phyloP scores from a whole-genome alignment of 2,329 filamentous ascomycete genomes.

The Penicillium rolfsii region DNA sequence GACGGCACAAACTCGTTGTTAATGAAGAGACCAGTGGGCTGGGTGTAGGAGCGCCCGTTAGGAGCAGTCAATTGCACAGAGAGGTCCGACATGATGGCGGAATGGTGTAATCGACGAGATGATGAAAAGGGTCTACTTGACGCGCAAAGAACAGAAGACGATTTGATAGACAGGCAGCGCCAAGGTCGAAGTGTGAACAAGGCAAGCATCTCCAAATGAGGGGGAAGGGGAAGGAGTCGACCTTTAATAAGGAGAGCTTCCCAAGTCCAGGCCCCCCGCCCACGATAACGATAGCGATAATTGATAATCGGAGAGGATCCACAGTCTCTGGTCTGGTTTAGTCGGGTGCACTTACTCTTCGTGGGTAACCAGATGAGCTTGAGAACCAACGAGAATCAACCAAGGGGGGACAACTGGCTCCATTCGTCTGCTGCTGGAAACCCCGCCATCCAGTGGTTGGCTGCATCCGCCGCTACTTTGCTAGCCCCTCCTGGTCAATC shows the following conservation, averaged over 20 bases:
- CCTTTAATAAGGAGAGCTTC: slow-evolving; percentile 9
- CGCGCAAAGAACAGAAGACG: slow-evolving; percentile 9
- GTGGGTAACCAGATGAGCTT: slow-evolving; percentile 21
- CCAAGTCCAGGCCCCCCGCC: slow-evolving; percentile 15
- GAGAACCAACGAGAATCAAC: neutral
- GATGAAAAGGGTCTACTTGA: neutral
- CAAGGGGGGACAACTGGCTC: slow-evolving; percentile 4
- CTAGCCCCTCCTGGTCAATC: neutral
- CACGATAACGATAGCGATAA: slow-evolving; percentile 27
- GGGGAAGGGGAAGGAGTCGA: slow-evolving; percentile 3
- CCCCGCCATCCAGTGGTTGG: slow-evolving; percentile 19
- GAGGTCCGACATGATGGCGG: slow-evolving; percentile 43
- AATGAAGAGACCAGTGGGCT: slow-evolving; percentile 80
- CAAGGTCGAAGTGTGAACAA: slow-evolving; percentile 15
- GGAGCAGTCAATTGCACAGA: slow-evolving; percentile 68
- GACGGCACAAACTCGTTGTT: slow-evolving; percentile 78
- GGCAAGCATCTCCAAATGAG: slow-evolving; percentile 14
- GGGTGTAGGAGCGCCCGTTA: slow-evolving; percentile 72
- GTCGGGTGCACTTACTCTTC: slow-evolving; percentile 43
- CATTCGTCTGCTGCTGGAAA: slow-evolving; percentile 5
- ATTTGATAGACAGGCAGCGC: slow-evolving; percentile 14
- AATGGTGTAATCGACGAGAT: slow-evolving; percentile 31
- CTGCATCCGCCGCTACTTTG: neutral
- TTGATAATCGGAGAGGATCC: neutral
- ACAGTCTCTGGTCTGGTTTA: neutral